Evolutionary conservation across 2,329 filamentous ascomycete genomes (phyloP), one percentile per base, ranked within the genome.

Genomic region (Fusarium burgessii): DNA sequence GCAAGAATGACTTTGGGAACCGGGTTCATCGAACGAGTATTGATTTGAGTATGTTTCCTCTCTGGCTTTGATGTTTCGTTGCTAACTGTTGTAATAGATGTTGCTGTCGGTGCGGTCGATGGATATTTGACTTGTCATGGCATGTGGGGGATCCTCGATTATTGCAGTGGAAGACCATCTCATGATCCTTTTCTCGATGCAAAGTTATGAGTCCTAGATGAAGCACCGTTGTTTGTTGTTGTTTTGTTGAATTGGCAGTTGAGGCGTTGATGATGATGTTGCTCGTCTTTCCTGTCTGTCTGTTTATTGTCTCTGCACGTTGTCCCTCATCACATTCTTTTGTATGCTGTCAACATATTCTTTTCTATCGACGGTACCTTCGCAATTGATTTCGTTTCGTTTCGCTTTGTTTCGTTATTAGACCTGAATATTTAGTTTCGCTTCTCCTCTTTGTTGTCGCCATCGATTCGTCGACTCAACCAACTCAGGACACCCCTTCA

Each of bases 381-480:
- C 40, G 29, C 25, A 12, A 29, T 32, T 11, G 2, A 3, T 33
- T 20, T 2, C 14, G 29, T 29, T 29, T 15, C 3, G 14, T 36
- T 42, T 14, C 17, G 25, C 15, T 14, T 32, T 11, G 14, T 17
- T 52, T 36, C 6, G 29, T 32, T 40, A 32, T 58, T 35, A 73
- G 36, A 74, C 32, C 52, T 20, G 29, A 25, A 73, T 49, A 32
- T 60, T 38, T 18, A 75, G 51, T 23, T 38, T 62, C 6, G 43
- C 15, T 36, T 77, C 74, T 29, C 74, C 74, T 29, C 74, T 54
- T 18, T 58, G 60, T n/a, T 58, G 57, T 7, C 78, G 74, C 81
- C 82, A 83, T 45, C 68, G 70, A 72, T 83, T 82, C 6, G 81
- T 82, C 23, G 78, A 76, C 18, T 78, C 70, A 10, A 83, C 61